Conservation (phyloP, 768 basidiomycete genomes). For the Russula earlei region DNA sequence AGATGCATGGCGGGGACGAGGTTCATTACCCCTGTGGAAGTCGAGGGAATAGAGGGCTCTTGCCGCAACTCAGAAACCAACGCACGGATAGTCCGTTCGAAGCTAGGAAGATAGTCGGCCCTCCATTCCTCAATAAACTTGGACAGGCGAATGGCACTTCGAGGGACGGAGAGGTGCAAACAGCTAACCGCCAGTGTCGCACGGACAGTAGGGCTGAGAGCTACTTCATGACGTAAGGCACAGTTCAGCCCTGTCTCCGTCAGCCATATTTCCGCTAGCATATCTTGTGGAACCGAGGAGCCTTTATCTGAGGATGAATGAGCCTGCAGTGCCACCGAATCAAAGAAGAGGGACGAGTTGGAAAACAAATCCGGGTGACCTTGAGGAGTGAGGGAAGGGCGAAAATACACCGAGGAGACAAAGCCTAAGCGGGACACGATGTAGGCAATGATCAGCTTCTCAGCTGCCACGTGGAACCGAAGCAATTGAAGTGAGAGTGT, state of each 20-base stretch:
- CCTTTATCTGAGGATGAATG: slow-evolving; percentile 38
- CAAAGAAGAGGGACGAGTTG: slow-evolving; percentile 40
- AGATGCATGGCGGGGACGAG: slow-evolving; percentile 33
- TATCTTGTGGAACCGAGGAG: slow-evolving; percentile 38
- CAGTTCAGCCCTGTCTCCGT: slow-evolving; percentile 37
- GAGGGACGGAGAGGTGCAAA: slow-evolving; percentile 55
- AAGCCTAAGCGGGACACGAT: slow-evolving; percentile 35
- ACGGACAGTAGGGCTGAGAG: slow-evolving; percentile 32
- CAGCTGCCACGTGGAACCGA: slow-evolving; percentile 55
- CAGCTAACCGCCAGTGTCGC: slow-evolving; percentile 37
- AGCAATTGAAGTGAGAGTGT: slow-evolving; percentile 36
- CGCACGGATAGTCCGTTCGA: slow-evolving; percentile 56
- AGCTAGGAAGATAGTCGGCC: slow-evolving; percentile 64
- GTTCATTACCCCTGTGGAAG: neutral
- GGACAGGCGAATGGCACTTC: slow-evolving; percentile 72
- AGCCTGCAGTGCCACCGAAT: slow-evolving; percentile 48
- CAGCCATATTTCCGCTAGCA: slow-evolving; percentile 53
- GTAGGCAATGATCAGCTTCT: slow-evolving; percentile 59
- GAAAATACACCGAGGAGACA: slow-evolving; percentile 25
- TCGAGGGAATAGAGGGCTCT: neutral
- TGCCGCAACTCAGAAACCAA: slow-evolving; percentile 55
- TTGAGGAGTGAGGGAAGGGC: slow-evolving; percentile 24
- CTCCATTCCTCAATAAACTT: slow-evolving; percentile 78
- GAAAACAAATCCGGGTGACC: slow-evolving; percentile 31
- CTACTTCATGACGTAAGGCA: slow-evolving; percentile 38